phyloP scores from a whole-genome alignment of 2,329 filamentous ascomycete species.

The Aurifilum marmelostoma region DNA sequence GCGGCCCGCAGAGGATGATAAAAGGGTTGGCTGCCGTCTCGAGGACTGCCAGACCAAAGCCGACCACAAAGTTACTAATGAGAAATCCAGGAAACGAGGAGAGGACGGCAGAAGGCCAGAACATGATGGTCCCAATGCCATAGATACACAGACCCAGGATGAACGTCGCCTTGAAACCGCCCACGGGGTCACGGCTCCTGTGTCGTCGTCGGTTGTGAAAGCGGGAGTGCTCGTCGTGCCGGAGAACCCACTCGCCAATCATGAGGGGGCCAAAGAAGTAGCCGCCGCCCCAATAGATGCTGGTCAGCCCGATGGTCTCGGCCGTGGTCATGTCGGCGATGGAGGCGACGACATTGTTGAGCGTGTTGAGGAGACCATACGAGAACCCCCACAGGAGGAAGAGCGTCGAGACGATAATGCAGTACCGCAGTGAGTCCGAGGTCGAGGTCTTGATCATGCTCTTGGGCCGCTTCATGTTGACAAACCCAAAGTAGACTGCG shows the following conservation, averaged over 20 bases:
- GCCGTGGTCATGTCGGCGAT: constrained; percentile 64
- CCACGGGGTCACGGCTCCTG: constrained; percentile 48
- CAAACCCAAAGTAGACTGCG: constrained; percentile 73
- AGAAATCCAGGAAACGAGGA: constrained; percentile 79
- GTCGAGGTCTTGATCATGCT: constrained; percentile 69
- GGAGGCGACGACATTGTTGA: constrained; percentile 71
- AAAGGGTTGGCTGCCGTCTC: constrained; percentile 84
- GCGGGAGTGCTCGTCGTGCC: constrained; percentile 66
- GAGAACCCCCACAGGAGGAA: constrained; percentile 92
- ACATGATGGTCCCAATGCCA: constrained; percentile 77
- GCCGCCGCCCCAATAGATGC: constrained; percentile 70
- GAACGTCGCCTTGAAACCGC: constrained; percentile 79
- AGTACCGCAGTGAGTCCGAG: constrained; percentile 70
- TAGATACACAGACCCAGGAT: constrained; percentile 78
- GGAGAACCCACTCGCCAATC: constrained; percentile 71
- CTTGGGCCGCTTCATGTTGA: constrained; percentile 70
- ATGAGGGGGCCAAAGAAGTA: constrained; percentile 73
- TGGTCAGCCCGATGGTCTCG: constrained; percentile 69
- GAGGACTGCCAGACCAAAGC: constrained; percentile 74
- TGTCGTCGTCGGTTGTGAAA: constrained; percentile 39
- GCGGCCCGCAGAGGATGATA: constrained; percentile 70
- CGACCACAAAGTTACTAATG: constrained; percentile 73
- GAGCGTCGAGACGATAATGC: constrained; percentile 74
- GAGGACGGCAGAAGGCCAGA: constrained; percentile 80
- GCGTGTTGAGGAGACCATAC: constrained; percentile 81